phyloP scores from a whole-genome alignment of 2,329 filamentous ascomycete genomes.

The Polychaeton citri region DNA sequence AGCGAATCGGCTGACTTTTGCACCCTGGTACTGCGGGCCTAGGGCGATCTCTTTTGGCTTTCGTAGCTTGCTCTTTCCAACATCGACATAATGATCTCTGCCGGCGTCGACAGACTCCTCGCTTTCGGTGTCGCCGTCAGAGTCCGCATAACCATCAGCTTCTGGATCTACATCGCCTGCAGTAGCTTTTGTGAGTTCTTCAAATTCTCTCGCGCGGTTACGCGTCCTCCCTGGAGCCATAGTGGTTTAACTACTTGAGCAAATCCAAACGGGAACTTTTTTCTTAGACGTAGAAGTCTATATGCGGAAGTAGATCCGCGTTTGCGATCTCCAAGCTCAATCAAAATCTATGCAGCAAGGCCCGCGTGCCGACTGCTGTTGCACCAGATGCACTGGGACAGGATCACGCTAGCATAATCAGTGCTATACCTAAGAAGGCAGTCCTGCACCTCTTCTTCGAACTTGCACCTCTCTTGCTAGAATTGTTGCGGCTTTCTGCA shows the following conservation, averaged over 20 bases:
- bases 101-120: slow-evolving; percentile 43
- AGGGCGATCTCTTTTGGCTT: slow-evolving; percentile 55
- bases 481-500: no score
- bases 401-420: no score
- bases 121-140: slow-evolving; percentile 42
- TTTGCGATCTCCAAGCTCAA: no score
- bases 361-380: no score
- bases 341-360: no score
- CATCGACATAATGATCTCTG: slow-evolving; percentile 74
- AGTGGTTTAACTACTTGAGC: background rate
- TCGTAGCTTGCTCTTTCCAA: slow-evolving; percentile 74
- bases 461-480: no score
- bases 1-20: slow-evolving; percentile 57
- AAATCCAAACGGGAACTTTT: background rate
- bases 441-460: no score
- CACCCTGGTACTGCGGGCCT: slow-evolving; percentile 69
- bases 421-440: no score
- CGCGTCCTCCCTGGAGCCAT: background rate
- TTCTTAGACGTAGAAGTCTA: background rate
- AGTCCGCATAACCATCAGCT: slow-evolving; percentile 19
- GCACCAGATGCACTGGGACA: no score
- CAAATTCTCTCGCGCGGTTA: background rate
- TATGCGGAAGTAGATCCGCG: no score
- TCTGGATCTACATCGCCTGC: background rate
- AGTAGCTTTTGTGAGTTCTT: background rate